phyloP scores from a whole-genome alignment of 352 stramenopile species.

The Phytophthora litchii region DNA sequence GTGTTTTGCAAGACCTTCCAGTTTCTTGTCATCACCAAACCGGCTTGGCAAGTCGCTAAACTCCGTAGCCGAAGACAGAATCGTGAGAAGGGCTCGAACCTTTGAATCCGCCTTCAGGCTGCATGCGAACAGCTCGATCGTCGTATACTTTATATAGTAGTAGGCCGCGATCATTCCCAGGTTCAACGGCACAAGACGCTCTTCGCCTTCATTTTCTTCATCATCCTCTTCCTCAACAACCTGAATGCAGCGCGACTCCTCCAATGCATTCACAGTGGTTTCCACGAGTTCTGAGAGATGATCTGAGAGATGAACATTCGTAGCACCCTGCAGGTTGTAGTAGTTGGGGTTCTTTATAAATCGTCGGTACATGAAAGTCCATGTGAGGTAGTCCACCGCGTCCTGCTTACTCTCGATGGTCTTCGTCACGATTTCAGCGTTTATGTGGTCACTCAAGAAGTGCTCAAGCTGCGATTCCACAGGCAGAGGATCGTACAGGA shows the following conservation, averaged over 20 bases:
- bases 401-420: slow-evolving; percentile 99
- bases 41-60: slow-evolving; percentile 95
- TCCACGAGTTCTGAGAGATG: slow-evolving; percentile 99
- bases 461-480: slow-evolving; percentile 99
- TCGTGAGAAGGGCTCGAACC: slow-evolving; percentile 95
- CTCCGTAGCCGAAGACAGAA: slow-evolving; percentile 96
- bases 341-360: slow-evolving; percentile 99
- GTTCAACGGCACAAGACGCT: slow-evolving; percentile 96
- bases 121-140: slow-evolving; percentile 98
- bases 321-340: slow-evolving; percentile 97
- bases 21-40: slow-evolving; percentile 93
- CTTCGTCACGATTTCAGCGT: slow-evolving; percentile 98
- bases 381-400: slow-evolving; percentile 99
- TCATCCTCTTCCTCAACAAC: slow-evolving; percentile 91
- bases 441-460: slow-evolving; percentile 98
- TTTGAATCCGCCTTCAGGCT: slow-evolving; percentile 97
- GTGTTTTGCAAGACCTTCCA: slow-evolving; percentile 94
- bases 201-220: slow-evolving; percentile 86
- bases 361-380: slow-evolving; percentile 99
- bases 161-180: slow-evolving; percentile 99
- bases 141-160: slow-evolving; percentile 99
- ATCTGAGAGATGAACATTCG: slow-evolving; percentile 95
- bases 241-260: slow-evolving; percentile 96
- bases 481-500: slow-evolving; percentile 99
- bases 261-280: slow-evolving; percentile 95